These are phyloP conservation scores for Annona cherimola DNA, from an alignment of 164 flowering plant species.

Conservation along the genomic window DNA sequence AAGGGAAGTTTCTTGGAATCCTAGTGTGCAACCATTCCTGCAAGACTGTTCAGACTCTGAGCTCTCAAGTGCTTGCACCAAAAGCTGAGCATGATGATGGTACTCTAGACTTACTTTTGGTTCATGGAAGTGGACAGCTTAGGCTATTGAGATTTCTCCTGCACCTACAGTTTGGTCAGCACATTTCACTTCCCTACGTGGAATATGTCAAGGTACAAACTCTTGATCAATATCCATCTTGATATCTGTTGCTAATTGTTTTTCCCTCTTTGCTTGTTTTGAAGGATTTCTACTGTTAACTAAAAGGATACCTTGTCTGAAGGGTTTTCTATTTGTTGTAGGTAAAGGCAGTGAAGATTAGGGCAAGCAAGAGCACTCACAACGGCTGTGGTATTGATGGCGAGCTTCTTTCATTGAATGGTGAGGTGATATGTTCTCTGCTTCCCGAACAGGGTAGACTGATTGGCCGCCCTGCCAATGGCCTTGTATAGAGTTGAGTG, in stretches of 20 bases:
- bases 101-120: constrained; percentile 75
- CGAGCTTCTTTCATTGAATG: constrained; percentile 71
- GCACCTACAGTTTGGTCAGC: constrained; percentile 77
- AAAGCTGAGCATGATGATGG: constrained; percentile 91
- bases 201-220: constrained; percentile 84
- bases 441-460: constrained; percentile 98
- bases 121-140: constrained; percentile 82
- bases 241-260: too few relatives aligned
- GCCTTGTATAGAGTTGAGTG: constrained; percentile 19
- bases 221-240: background rate
- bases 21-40: constrained; percentile 96
- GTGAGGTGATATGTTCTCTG: constrained; percentile 68
- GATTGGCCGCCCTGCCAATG: constrained; percentile 61
- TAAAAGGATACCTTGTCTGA: background rate
- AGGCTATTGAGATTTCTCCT: constrained; percentile 75
- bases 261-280: too few relatives aligned
- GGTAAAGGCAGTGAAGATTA: constrained; percentile 90
- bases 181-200: constrained; percentile 86
- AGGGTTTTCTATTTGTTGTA: constrained; percentile 19
- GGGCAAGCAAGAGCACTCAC: constrained; percentile 62
- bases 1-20: constrained; percentile 86
- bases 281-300: too few relatives aligned
- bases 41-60: constrained; percentile 67
- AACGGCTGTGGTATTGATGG: constrained; percentile 94
- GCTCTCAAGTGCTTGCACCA: constrained; percentile 94